Conservation (phyloP, 495 filamentous ascomycete species). For the Aspergillus olivimuriae region DNA sequence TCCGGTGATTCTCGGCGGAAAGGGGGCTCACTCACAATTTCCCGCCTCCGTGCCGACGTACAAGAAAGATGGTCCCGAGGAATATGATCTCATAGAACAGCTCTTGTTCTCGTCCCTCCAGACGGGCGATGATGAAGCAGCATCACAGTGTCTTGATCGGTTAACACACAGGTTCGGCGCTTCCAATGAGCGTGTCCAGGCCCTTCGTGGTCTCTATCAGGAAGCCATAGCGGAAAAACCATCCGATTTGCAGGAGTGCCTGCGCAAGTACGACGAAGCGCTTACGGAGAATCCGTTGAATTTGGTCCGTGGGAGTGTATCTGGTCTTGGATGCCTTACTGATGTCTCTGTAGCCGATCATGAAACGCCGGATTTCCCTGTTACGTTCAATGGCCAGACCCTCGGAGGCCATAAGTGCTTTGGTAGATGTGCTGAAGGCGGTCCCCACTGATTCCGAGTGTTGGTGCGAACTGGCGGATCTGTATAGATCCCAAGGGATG, state of each 20-base stretch:
- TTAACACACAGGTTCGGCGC: constrained; percentile 74
- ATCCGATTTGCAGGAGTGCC: constrained; percentile 55
- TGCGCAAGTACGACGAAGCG: constrained; percentile 70
- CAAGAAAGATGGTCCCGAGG: constrained; percentile 62
- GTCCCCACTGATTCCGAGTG: constrained; percentile 89
- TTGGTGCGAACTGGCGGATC: constrained; percentile 85
- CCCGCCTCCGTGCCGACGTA: constrained; percentile 47
- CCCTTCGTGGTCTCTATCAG: constrained; percentile 71
- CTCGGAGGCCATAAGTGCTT: constrained; percentile 64
- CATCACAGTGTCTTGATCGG: constrained; percentile 63
- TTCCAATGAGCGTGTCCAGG: constrained; percentile 77
- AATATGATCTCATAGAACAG: constrained; percentile 80
- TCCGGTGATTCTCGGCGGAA: constrained; percentile 53
- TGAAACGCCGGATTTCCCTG: constrained; percentile 80
- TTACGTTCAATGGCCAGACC: constrained; percentile 62
- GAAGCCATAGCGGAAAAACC: constrained; percentile 71
- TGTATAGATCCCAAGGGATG: constrained; percentile 73
- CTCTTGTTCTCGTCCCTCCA: constrained; percentile 78
- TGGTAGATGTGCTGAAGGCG: constrained; percentile 69
- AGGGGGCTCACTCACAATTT: constrained; percentile 36
- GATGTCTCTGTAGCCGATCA: constrained; percentile 55
- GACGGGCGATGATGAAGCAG: constrained; percentile 74
- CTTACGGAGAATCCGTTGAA: constrained; percentile 72
- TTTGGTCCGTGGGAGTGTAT: constrained; percentile 49
- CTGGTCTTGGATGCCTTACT: constrained; percentile 3